Evolutionary conservation across 1,139 yeast species (phyloP).

Genomic region (Scheffersomyces titani): DNA sequence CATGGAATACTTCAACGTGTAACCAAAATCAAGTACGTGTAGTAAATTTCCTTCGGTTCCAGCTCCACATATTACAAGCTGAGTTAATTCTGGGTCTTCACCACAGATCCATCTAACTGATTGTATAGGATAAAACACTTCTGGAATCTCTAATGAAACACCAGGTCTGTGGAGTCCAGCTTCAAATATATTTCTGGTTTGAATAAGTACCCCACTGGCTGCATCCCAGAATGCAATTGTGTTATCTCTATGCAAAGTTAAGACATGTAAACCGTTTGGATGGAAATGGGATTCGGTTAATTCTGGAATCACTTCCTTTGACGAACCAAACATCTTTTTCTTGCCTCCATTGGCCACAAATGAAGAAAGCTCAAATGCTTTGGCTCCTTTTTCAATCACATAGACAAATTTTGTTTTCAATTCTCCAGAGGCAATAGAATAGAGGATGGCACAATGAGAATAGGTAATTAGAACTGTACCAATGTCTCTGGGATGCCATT

Average conservation of each 20-base stretch:
- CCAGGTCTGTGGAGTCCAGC: constrained; percentile 62
- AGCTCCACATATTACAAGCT: constrained; percentile 72
- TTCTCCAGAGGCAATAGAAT: constrained; percentile 62
- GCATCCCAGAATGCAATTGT: constrained; percentile 93
- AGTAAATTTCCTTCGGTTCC: constrained; percentile 56
- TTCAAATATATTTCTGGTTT: constrained; percentile 73
- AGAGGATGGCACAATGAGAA: constrained; percentile 66
- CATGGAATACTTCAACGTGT: constrained; percentile 73
- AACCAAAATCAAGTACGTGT: constrained; percentile 74
- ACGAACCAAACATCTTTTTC: constrained; percentile 42
- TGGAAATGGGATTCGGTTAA: constrained; percentile 74
- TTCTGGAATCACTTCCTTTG: constrained; percentile 49
- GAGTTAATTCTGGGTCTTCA: constrained; percentile 78
- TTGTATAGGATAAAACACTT: constrained; percentile 32
- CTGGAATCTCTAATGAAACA: constrained; percentile 18
- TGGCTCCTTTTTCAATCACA: constrained; percentile 40
- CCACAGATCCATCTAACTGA: constrained; percentile 72
- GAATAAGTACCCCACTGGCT: constrained; percentile 67
- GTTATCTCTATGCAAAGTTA: constrained; percentile 80
- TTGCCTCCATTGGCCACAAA: constrained; percentile 43
- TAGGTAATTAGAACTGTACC: constrained; percentile 78
- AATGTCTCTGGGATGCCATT: constrained; percentile 88
- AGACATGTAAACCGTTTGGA: constrained; percentile 87
- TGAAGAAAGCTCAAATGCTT: constrained; percentile 35
- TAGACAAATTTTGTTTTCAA: constrained; percentile 60